These are phyloP conservation scores for Linanthus parryae DNA, from an alignment of 148 eudicot species.

Conservation along the genomic window DNA sequence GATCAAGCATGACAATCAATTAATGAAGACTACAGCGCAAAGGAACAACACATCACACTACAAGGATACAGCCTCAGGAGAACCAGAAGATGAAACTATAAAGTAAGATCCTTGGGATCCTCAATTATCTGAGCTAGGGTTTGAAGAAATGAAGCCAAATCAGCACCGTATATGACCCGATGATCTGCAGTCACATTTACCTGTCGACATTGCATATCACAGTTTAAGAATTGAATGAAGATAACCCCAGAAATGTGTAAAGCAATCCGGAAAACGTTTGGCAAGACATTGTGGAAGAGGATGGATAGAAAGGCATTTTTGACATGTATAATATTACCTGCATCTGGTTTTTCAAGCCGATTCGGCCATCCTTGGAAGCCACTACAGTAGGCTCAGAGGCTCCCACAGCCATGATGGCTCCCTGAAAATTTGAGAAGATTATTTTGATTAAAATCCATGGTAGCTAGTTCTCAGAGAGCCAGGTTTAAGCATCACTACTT, in stretches of 20 bases:
- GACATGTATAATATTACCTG: slow-evolving; percentile 40
- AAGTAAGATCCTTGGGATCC: slow-evolving; percentile 89
- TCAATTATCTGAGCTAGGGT: slow-evolving; percentile 82
- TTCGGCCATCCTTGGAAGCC: slow-evolving; percentile 86
- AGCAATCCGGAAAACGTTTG: not conserved
- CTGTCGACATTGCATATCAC: slow-evolving; percentile 25
- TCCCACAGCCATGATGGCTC: slow-evolving; percentile 98
- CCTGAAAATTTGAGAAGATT: slow-evolving; percentile 23
- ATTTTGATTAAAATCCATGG: not conserved
- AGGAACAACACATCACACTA: too few species aligned
- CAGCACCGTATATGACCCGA: slow-evolving; percentile 96
- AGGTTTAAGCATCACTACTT: slow-evolving; percentile 21
- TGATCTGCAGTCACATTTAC: slow-evolving; percentile 99
- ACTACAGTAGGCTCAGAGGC: slow-evolving; percentile 81
- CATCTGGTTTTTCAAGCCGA: slow-evolving; percentile 94
- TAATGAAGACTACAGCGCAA: too few species aligned
- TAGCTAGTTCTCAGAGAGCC: too few species aligned
- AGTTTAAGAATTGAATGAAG: not conserved
- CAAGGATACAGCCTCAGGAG: too few species aligned
- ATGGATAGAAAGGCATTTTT: too few species aligned
- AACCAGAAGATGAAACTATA: slow-evolving; percentile 29
- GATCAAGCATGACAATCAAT: too few species aligned
- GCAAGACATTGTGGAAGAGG: not conserved
- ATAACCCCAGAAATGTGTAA: not conserved
- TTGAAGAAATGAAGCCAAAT: slow-evolving; percentile 93